phyloP scores from a whole-genome alignment of 768 basidiomycete species.

The Russula abietina region DNA sequence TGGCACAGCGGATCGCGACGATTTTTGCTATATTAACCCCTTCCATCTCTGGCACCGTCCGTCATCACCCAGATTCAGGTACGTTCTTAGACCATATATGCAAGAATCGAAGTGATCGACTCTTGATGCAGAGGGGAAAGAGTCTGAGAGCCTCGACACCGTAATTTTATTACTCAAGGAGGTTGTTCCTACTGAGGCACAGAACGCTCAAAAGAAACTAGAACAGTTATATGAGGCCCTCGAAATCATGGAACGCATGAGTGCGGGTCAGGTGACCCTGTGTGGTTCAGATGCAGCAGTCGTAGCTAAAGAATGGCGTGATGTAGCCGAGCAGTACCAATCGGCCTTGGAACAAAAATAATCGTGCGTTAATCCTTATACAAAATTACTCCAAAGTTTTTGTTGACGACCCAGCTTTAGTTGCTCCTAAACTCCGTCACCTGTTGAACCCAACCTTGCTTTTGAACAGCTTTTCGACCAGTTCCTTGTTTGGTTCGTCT shows the following conservation, averaged over 20 bases:
- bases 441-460: no score
- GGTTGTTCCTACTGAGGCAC: slow-evolving; percentile 13
- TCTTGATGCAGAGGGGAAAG: slow-evolving; percentile 8
- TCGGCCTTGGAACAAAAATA: no score
- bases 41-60: background rate
- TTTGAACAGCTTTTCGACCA: no score
- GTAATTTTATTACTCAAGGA: slow-evolving; percentile 15
- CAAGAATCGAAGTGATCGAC: background rate
- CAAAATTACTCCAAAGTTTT: no score
- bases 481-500: no score
- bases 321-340: slow-evolving; percentile 15
- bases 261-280: slow-evolving; percentile 6
- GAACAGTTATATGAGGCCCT: slow-evolving; percentile 15
- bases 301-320: slow-evolving; percentile 10
- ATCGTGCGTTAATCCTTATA: no score
- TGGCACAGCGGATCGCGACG: background rate
- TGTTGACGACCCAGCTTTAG: no score
- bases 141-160: slow-evolving; percentile 7
- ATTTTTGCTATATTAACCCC: slow-evolving; percentile 1
- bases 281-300: background rate
- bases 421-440: no score
- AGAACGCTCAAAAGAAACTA: slow-evolving; percentile 2
- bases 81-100: no score
- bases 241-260: slow-evolving; percentile 13
- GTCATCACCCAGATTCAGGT: no score